These are phyloP conservation scores for Alternaria gansuensis DNA, from an alignment of 2,329 filamentous ascomycete species.

Conservation along the genomic window DNA sequence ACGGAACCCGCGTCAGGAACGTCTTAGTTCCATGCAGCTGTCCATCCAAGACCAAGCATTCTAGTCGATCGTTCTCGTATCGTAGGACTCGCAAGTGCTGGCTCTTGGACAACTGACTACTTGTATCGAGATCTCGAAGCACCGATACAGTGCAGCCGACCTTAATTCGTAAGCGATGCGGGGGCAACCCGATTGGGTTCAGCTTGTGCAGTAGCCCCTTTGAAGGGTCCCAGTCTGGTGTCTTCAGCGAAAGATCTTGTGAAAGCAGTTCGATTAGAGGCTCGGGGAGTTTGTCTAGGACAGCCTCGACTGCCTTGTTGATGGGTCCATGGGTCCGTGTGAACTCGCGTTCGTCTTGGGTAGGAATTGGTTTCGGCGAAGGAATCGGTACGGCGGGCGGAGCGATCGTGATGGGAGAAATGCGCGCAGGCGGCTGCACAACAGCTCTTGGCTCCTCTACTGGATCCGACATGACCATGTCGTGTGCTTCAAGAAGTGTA, in stretches of 20 bases:
- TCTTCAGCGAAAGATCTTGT: conserved; percentile 36
- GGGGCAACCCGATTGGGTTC: conserved; percentile 45
- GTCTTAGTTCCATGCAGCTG: conserved; percentile 47
- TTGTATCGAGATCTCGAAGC: conserved; percentile 41
- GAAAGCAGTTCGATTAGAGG: conserved; percentile 47
- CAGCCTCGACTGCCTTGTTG: conserved; percentile 38
- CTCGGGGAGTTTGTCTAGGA: conserved; percentile 38
- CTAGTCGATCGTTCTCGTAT: conserved; percentile 40
- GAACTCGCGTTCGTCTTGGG: conserved; percentile 34
- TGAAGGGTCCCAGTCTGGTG: conserved; percentile 38
- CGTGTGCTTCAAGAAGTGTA: conserved; percentile 41
- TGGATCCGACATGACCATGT: conserved; percentile 40
- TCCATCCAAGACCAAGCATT: conserved; percentile 48
- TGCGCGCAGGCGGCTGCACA: conserved; percentile 9
- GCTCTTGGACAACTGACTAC: conserved; percentile 45
- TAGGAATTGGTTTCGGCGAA: conserved; percentile 1
- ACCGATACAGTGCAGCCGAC: conserved; percentile 44
- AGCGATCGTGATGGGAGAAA: neutral
- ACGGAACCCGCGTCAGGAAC: conserved; percentile 41
- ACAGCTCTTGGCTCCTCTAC: conserved; percentile 20
- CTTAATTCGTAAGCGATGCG: conserved; percentile 49
- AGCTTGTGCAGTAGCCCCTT: conserved; percentile 43
- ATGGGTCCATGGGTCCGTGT: conserved; percentile 44
- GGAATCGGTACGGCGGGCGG: conserved; percentile 1
- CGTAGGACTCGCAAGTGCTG: conserved; percentile 45